These are phyloP conservation scores for Backusella mclennaniae DNA, from an alignment of 192 early-diverging fungal genomes.

Conservation along the genomic window DNA sequence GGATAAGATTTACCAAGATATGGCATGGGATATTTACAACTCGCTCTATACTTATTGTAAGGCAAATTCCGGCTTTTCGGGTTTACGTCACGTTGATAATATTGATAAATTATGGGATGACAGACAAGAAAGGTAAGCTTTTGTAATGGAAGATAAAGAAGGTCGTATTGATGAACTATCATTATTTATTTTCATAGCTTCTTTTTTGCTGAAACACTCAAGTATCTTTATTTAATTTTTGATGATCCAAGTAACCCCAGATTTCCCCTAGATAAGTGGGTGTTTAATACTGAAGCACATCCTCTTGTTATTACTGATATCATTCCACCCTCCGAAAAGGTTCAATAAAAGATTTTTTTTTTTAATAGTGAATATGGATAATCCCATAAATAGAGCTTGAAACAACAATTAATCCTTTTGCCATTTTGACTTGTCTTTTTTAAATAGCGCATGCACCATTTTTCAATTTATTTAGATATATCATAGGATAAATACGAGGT, in stretches of 20 bases:
- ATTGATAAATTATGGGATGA: conserved; percentile 35
- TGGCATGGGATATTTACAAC: conserved; percentile 65
- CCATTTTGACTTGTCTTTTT: no score
- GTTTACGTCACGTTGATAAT: conserved; percentile 39
- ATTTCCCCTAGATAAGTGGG: conserved; percentile 76
- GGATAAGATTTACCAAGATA: conserved; percentile 60
- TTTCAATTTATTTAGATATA: no score
- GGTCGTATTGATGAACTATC: background rate
- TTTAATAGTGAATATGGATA: background rate
- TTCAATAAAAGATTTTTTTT: background rate
- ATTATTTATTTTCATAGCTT: conserved; percentile 49
- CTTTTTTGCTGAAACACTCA: conserved; percentile 94
- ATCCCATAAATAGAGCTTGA: no score
- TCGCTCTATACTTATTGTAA: conserved; percentile 47
- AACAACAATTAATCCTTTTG: no score
- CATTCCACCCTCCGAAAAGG: conserved; percentile 8
- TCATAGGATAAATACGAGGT: no score
- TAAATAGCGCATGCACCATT: no score
- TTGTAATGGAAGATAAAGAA: background rate
- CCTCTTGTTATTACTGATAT: conserved; percentile 54
- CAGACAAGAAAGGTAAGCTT: conserved; percentile 51
- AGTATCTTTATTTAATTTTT: conserved; percentile 93
- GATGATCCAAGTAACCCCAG: conserved; percentile 44
- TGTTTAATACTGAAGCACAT: conserved; percentile 96
- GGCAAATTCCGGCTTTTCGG: conserved; percentile 48